A percentile compares a stretch with the other conserved stretches of the same genome.
Conservation (phyloP, 2,329 filamentous ascomycete genomes). For the Ophioceras dolichostomum region DNA sequence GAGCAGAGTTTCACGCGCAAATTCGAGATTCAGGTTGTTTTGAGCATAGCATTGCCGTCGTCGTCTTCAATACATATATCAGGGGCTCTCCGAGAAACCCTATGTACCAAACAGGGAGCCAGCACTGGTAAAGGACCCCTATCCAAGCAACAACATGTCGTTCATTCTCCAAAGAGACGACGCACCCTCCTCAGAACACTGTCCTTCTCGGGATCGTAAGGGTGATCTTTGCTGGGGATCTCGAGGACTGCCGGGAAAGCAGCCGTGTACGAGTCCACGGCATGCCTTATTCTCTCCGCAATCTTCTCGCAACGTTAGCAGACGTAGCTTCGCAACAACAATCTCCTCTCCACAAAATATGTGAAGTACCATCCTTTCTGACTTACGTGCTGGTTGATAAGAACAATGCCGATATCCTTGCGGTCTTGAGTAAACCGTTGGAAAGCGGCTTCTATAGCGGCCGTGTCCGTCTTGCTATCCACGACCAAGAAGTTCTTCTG, state of each 20-base stretch:
- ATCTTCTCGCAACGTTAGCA: conserved; percentile 42
- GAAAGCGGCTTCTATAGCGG: conserved; percentile 81
- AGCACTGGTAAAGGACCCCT: too few relatives aligned
- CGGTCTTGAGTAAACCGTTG: conserved; percentile 77
- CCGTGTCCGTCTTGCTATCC: conserved; percentile 81
- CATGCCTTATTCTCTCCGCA: conserved; percentile 83
- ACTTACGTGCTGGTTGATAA: conserved; percentile 95
- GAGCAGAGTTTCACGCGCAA: too few relatives aligned
- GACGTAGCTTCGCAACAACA: too few relatives aligned
- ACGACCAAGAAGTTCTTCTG: conserved; percentile 98
- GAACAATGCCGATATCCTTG: conserved; percentile 91
- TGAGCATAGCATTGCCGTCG: too few relatives aligned
- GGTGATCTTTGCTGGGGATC: conserved; percentile 97
- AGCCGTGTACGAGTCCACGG: conserved; percentile 82
- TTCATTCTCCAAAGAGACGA: conserved; percentile 56
- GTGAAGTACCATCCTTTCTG: too few relatives aligned
- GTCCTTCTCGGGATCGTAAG: conserved; percentile 98
- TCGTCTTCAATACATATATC: too few relatives aligned
- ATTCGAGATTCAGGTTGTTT: too few relatives aligned
- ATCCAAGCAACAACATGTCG: too few relatives aligned
- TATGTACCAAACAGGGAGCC: too few relatives aligned
- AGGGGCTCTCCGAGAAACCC: too few relatives aligned
- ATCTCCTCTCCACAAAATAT: too few relatives aligned
- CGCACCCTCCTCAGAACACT: conserved; percentile 84
- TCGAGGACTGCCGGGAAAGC: conserved; percentile 95